phyloP scores from a whole-genome alignment of 345 rosid genomes.

The Salix purpurea region DNA sequence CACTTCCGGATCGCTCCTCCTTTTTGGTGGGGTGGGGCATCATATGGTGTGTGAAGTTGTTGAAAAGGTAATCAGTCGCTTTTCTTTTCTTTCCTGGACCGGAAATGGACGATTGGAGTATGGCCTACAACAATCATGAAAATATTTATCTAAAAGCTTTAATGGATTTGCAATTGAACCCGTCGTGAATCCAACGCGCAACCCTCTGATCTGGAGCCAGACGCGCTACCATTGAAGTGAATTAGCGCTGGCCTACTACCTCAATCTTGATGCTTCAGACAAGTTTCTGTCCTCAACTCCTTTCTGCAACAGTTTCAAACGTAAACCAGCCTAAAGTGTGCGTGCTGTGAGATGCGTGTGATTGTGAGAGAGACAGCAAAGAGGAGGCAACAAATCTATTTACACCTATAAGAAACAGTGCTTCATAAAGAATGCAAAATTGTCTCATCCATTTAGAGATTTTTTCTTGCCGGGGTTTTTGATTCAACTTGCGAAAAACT shows the following conservation, averaged over 20 bases:
- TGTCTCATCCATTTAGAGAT: neutral
- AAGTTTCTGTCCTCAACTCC: neutral
- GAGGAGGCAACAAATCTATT: neutral
- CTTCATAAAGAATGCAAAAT: neutral
- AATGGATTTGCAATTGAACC: slow-evolving; percentile 9
- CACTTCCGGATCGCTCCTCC: neutral
- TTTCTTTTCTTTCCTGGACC: neutral
- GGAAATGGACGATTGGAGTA: neutral
- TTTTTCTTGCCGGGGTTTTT: too few relatives aligned
- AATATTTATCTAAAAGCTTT: too few relatives aligned
- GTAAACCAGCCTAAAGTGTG: neutral
- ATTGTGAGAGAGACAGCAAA: neutral
- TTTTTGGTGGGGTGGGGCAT: neutral
- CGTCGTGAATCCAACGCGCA: neutral
- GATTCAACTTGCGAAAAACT: too few relatives aligned
- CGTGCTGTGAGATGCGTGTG: neutral
- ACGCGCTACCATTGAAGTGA: slow-evolving; percentile 81
- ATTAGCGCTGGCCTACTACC: too few relatives aligned
- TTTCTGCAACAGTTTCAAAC: neutral
- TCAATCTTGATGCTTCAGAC: neutral
- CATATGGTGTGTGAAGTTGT: neutral
- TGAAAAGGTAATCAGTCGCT: neutral
- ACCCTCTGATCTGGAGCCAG: slow-evolving; percentile 77
- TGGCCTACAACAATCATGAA: neutral
- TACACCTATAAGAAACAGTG: neutral